Evolutionary conservation across 108 stramenopile species (phyloP).

Genomic region (Nitzschia sp.): DNA sequence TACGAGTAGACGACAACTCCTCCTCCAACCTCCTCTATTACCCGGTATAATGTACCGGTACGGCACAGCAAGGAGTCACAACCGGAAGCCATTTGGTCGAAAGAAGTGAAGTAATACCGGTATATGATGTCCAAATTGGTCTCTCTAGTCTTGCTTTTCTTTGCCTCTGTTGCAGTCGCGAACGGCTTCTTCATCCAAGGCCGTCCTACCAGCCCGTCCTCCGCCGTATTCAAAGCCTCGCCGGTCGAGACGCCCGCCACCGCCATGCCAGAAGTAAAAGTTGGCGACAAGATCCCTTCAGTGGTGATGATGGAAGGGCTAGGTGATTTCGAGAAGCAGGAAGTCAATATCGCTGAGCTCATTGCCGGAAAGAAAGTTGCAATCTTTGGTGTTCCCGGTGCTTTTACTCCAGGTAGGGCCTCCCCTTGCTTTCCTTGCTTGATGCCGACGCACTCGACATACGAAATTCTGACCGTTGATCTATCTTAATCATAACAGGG

Average conservation of each 20-base stretch:
- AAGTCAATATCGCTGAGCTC: slow-evolving; percentile 59
- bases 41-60: too few relatives aligned
- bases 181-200: neutral
- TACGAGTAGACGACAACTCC: too few relatives aligned
- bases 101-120: too few relatives aligned
- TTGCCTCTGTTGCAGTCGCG: neutral
- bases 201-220: neutral
- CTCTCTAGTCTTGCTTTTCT: neutral
- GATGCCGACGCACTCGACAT: too few relatives aligned
- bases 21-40: too few relatives aligned
- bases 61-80: too few relatives aligned
- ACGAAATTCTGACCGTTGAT: too few relatives aligned
- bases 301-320: slow-evolving; percentile 62
- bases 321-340: slow-evolving; percentile 50
- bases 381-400: slow-evolving; percentile 91
- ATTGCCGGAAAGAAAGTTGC: slow-evolving; percentile 83
- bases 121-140: too few relatives aligned
- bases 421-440: too few relatives aligned
- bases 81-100: too few relatives aligned
- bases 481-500: too few relatives aligned
- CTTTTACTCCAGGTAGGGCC: slow-evolving; percentile 70
- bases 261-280: slow-evolving; percentile 61
- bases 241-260: neutral
- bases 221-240: neutral
- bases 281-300: slow-evolving; percentile 70